Percentiles rank a stretch among this genome's conserved stretches.
These are phyloP conservation scores for Trichoderma brevicompactum DNA, from an alignment of 2,329 filamentous ascomycete species.

Conservation along the genomic window DNA sequence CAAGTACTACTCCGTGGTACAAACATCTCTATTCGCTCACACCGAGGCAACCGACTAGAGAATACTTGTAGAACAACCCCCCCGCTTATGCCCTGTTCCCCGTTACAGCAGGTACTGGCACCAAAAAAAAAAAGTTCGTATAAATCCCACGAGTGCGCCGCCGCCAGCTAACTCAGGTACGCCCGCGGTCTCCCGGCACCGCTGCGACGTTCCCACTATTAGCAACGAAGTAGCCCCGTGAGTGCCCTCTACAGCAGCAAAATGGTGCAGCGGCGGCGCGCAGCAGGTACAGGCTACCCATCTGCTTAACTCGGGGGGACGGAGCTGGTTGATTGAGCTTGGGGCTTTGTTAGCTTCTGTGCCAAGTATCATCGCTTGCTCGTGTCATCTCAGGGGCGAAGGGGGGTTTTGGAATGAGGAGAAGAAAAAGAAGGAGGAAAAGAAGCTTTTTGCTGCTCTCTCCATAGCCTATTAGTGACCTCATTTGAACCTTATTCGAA, in stretches of 20 bases:
- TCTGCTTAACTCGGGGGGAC: not conserved
- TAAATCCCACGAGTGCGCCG: not conserved
- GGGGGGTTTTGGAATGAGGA: not conserved
- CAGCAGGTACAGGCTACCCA: too few species aligned
- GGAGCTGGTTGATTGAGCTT: not conserved
- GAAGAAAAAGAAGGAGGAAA: not conserved
- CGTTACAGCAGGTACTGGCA: slow-evolving; percentile 11
- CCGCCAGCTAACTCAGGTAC: not conserved
- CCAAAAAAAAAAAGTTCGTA: not conserved
- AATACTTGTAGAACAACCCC: not conserved
- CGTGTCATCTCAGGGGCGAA: not conserved
- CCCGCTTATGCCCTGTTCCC: not conserved
- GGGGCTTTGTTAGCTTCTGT: not conserved
- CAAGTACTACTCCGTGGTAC: not conserved
- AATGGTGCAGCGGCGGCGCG: not conserved
- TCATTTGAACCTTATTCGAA: slow-evolving; percentile 10
- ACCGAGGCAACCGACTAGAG: not conserved
- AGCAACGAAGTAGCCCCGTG: slow-evolving; percentile 14
- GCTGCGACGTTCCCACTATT: not conserved
- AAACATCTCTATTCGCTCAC: slow-evolving; percentile 7
- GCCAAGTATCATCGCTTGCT: not conserved
- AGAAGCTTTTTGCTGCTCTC: not conserved
- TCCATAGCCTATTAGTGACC: slow-evolving; percentile 9
- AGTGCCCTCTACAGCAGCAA: not conserved
- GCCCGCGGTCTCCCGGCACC: too few species aligned